Percentiles rank a stretch among this genome's conserved stretches.
These are phyloP conservation scores for Crotalaria pallida DNA, from an alignment of 306 rosid species.

Conservation along the genomic window DNA sequence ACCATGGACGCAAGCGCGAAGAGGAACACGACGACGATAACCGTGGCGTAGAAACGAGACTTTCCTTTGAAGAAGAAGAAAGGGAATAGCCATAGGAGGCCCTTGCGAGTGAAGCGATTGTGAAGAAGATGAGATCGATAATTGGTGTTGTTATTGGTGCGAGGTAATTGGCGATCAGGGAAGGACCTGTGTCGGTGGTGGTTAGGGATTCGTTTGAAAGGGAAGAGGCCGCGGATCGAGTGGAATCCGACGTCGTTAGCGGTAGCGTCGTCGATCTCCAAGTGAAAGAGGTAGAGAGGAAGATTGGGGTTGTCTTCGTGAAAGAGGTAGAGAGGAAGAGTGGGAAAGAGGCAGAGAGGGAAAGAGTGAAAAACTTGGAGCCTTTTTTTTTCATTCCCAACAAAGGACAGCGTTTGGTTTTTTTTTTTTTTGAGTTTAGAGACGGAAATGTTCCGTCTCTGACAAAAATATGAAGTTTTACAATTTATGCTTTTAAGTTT, in stretches of 20 bases:
- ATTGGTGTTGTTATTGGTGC: conserved; percentile 1
- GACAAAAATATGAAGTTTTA: too few relatives aligned
- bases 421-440: too few relatives aligned
- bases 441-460: too few relatives aligned
- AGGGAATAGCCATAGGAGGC: conserved; percentile 48
- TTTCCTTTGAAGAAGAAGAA: conserved; percentile 46
- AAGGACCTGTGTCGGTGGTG: conserved; percentile 26
- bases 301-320: too few relatives aligned
- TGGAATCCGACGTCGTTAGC: conserved; percentile 45
- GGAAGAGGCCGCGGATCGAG: conserved; percentile 72
- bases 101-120: conserved; percentile 69
- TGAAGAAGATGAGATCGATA: conserved; percentile 54
- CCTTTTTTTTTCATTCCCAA: too few relatives aligned
- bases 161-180: conserved; percentile 44
- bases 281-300: too few relatives aligned
- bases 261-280: conserved; percentile 46
- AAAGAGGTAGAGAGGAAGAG: too few relatives aligned
- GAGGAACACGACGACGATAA: conserved; percentile 53
- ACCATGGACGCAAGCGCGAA: conserved; percentile 71
- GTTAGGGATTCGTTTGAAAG: conserved; percentile 62
- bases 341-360: too few relatives aligned
- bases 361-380: too few relatives aligned
- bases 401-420: too few relatives aligned
- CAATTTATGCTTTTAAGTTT: too few relatives aligned
- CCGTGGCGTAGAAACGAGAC: conserved; percentile 45